phyloP scores from a whole-genome alignment of 2,329 filamentous ascomycete genomes.

The Nemania diffusa region DNA sequence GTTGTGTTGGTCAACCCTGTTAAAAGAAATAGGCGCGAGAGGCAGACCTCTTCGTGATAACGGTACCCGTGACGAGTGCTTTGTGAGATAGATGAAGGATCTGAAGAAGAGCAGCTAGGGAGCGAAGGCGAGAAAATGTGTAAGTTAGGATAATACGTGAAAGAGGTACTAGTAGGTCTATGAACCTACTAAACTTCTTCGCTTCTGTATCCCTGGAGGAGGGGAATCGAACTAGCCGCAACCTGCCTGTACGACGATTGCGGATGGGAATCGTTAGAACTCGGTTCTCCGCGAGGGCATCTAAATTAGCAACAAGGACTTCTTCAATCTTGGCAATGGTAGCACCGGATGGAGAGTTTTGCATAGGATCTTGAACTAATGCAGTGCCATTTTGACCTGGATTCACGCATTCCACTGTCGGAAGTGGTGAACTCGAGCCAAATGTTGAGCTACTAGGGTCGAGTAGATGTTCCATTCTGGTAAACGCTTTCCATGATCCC shows the following conservation, averaged over 20 bases:
- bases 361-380: conserved; percentile 8
- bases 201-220: conserved; percentile 31
- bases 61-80: conserved; percentile 63
- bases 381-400: neutral
- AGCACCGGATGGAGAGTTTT: conserved; percentile 16
- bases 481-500: neutral
- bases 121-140: conserved; percentile 7
- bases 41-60: conserved; percentile 70
- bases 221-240: conserved; percentile 42
- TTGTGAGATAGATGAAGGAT: conserved; percentile 70
- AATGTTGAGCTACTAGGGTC: neutral
- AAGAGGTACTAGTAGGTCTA: neutral
- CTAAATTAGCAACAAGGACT: conserved; percentile 63
- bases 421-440: neutral
- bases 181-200: conserved; percentile 48
- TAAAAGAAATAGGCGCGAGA: neutral
- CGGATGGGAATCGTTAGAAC: conserved; percentile 60
- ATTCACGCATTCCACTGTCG: conserved; percentile 15
- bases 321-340: conserved; percentile 61
- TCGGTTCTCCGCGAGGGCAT: conserved; percentile 58
- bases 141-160: neutral
- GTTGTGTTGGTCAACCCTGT: conserved; percentile 7
- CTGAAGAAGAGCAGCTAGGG: conserved; percentile 64
- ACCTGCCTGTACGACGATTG: conserved; percentile 49
- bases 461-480: conserved; percentile 17